Evolutionary conservation across 352 stramenopile genomes (phyloP).

Genomic region (Phytopythium cucurbitacearum): DNA sequence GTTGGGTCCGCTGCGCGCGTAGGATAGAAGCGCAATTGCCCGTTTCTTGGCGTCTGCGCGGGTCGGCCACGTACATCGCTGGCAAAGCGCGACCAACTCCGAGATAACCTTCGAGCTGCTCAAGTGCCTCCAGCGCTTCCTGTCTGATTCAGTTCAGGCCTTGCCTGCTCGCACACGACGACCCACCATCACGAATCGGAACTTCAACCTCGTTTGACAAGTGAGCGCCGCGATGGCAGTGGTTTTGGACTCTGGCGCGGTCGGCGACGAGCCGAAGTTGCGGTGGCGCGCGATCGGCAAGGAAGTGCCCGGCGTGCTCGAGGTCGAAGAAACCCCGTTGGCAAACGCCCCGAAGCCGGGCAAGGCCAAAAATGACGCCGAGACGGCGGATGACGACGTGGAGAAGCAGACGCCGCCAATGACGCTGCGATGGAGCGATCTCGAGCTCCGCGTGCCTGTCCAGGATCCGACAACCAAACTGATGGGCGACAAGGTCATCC

Average conservation of each 20-base stretch:
- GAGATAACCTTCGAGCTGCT: too few relatives aligned
- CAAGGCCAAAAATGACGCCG: constrained; percentile 3
- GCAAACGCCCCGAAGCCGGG: not conserved
- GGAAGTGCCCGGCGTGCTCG: not conserved
- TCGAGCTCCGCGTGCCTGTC: constrained; percentile 26
- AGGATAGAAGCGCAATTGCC: too few relatives aligned
- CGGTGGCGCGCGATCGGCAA: constrained; percentile 8
- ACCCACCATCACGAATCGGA: too few relatives aligned
- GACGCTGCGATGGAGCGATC: constrained; percentile 19
- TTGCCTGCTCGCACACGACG: too few relatives aligned
- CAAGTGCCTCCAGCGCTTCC: too few relatives aligned
- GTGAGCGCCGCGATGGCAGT: not conserved
- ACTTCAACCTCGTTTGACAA: too few relatives aligned
- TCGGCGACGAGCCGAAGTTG: not conserved
- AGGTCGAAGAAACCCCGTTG: not conserved
- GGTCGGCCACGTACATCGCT: too few relatives aligned
- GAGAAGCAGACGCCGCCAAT: constrained; percentile 1
- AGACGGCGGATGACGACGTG: constrained; percentile 1
- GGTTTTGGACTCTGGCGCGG: not conserved
- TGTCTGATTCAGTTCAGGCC: too few relatives aligned
- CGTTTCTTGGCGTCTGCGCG: too few relatives aligned
- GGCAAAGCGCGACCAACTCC: too few relatives aligned
- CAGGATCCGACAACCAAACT: constrained; percentile 34
- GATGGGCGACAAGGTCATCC: constrained; percentile 43
- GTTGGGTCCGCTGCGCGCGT: too few relatives aligned